Percentiles rank a stretch among this genome's conserved stretches.
phyloP scores from a whole-genome alignment of 2,329 filamentous ascomycete genomes.

The Penicillium occitanis region DNA sequence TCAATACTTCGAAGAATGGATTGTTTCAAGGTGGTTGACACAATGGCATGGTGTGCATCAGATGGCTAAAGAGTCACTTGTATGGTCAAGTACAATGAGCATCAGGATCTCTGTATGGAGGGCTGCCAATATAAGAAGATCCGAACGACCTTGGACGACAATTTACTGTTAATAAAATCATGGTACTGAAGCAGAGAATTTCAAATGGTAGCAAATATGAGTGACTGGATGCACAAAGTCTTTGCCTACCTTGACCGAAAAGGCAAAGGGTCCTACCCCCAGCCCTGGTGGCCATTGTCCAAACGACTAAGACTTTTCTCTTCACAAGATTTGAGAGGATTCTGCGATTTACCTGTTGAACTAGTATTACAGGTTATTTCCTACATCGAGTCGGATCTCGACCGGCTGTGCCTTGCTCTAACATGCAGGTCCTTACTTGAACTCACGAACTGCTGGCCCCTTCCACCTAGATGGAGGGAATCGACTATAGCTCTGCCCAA shows the following conservation, averaged over 20 bases:
- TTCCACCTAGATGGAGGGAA: not conserved
- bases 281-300: constrained; percentile 2
- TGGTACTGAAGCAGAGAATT: not conserved
- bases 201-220: not conserved
- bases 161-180: not conserved
- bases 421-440: constrained; percentile 1
- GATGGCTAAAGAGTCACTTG: not conserved
- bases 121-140: not conserved
- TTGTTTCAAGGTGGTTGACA: not conserved
- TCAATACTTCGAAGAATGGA: not conserved
- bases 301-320: not conserved
- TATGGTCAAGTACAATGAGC: not conserved
- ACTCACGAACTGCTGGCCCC: not conserved
- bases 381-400: constrained; percentile 6
- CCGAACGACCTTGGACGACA: not conserved
- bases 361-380: not conserved
- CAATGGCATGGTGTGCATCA: not conserved
- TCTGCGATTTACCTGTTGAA: not conserved
- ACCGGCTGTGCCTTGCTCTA: constrained; percentile 2
- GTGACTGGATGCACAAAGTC: not conserved
- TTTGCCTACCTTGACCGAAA: not conserved
- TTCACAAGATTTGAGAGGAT: not conserved
- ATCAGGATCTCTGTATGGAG: not conserved
- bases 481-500: not conserved
- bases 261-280: not conserved